phyloP scores from a whole-genome alignment of 2,329 filamentous ascomycete genomes.

The Ophiocordyceps australis region DNA sequence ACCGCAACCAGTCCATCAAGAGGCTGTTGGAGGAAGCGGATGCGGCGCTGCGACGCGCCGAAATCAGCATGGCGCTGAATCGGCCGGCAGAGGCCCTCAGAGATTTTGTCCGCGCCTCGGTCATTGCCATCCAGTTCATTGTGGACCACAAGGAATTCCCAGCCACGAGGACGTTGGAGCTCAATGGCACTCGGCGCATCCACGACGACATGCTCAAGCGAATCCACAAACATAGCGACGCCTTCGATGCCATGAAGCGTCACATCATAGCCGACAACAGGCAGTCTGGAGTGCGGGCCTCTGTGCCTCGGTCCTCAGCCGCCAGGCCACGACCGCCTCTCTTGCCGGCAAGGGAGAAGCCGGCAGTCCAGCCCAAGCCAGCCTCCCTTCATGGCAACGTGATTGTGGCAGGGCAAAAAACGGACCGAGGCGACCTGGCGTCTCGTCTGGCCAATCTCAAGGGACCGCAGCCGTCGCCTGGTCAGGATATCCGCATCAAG shows the following conservation, averaged over 20 bases:
- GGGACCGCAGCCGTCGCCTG: conserved; percentile 17
- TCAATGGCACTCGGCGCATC: conserved; percentile 24
- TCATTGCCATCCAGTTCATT: conserved; percentile 61
- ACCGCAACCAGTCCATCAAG: conserved; percentile 29
- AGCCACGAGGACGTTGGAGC: conserved; percentile 36
- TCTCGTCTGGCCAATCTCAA: conserved; percentile 40
- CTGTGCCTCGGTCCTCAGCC: conserved; percentile 1
- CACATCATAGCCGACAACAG: conserved; percentile 46
- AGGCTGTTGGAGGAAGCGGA: conserved; percentile 35
- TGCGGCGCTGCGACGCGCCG: conserved; percentile 36
- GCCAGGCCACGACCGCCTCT: conserved; percentile 3
- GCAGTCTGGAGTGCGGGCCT: conserved; percentile 30
- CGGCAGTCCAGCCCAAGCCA: conserved; percentile 46
- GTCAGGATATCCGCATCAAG: conserved; percentile 33
- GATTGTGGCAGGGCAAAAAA: conserved; percentile 13
- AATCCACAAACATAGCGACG: conserved; percentile 25
- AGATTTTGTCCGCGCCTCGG: conserved; percentile 68
- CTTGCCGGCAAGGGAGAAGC: conserved; percentile 18
- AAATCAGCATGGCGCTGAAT: conserved; percentile 42
- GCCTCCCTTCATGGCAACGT: conserved; percentile 44
- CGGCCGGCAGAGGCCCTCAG: conserved; percentile 59
- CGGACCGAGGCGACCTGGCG: too few species aligned
- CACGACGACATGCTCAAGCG: conserved; percentile 31
- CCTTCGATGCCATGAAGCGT: conserved; percentile 39
- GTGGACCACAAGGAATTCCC: conserved; percentile 61